These are phyloP conservation scores for Dissophora globulifera DNA, from an alignment of 192 early-diverging fungal genomes.

Conservation along the genomic window DNA sequence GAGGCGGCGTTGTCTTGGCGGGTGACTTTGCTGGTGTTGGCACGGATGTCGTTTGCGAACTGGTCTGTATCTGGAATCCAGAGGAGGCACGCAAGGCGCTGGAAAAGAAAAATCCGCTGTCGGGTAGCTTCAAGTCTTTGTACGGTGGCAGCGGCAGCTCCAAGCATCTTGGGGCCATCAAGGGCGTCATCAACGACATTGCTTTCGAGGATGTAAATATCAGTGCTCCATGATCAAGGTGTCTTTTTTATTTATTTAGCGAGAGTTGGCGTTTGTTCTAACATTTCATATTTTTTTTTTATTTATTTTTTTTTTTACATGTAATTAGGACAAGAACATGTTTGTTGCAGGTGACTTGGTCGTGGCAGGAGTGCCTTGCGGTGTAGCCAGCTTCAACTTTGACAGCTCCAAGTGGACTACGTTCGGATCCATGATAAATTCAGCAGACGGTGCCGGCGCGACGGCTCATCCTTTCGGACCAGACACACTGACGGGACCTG, in stretches of 20 bases:
- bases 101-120: constrained; percentile 19
- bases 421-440: constrained; percentile 35
- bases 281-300: background rate
- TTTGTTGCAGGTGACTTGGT: constrained; percentile 56
- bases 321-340: constrained; percentile 35
- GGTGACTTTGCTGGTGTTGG: constrained; percentile 43
- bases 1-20: constrained; percentile 19
- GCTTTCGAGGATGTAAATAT: constrained; percentile 43
- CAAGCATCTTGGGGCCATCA: constrained; percentile 24
- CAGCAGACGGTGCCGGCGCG: background rate
- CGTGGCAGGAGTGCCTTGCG: constrained; percentile 40
- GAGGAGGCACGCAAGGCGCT: constrained; percentile 18
- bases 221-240: background rate
- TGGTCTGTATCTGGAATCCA: constrained; percentile 30
- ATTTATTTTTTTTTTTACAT: constrained; percentile 1
- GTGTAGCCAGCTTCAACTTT: constrained; percentile 64
- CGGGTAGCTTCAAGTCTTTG: constrained; percentile 23
- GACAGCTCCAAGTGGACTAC: constrained; percentile 56
- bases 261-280: no score
- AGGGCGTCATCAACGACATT: constrained; percentile 48
- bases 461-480: constrained; percentile 17
- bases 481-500: constrained; percentile 63
- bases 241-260: background rate
- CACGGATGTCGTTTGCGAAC: constrained; percentile 10
- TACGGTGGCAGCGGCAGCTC: constrained; percentile 22